Evolutionary conservation across 108 stramenopile species (phyloP), one percentile per base, ranked within the genome.

Genomic region (Mayamaea pseudoterrestris): DNA sequence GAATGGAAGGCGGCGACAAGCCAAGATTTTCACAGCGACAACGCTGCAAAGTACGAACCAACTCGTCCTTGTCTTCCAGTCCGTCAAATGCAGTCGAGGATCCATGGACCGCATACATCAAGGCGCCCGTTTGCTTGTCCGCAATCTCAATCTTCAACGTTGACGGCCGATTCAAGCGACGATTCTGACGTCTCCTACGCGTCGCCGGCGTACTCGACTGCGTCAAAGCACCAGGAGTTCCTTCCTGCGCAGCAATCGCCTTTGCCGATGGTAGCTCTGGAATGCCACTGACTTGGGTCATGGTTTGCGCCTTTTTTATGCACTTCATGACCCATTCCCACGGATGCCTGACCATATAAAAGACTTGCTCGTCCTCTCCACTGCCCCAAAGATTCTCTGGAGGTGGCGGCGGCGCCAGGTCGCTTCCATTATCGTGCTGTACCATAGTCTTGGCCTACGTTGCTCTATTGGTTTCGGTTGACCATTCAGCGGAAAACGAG

Each of bases 1-100:
- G 40, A 17, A 48, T 34, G 11, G 73, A 74, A 2, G 73, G 73
- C 0, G 73, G 73, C 5, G 63, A 63, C 12, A 74, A 27, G 4
- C 63, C 27, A 37, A 68, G 41, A 50, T 68, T 51, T 7, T 68
- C 66, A 36, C 58, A 59, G 13, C 73, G 63, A 53, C 73, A 74
- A 22, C 73, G 55, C 52, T 65, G 67, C 14, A 74, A 35, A 21
- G 73, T 74, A 14, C 73, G 54, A 25, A 68, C 63, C 20, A 74
- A 34, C 37, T 74, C 73, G 47, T 74, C 73, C 52, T 74, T 74
- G 35, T 74, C 73, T 25, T 61, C 73, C 23, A 74, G 25, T 18
- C 73, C 67, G 44, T 74, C 73, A 27, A 74, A 65, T 0, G 66
- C 66, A 13, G 58, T 42, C 23, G 73, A 74, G 25, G 44, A 68